Base-by-base conservation (phyloP, 2,329 filamentous ascomycete species). In the Neonectria faginata region DNA sequence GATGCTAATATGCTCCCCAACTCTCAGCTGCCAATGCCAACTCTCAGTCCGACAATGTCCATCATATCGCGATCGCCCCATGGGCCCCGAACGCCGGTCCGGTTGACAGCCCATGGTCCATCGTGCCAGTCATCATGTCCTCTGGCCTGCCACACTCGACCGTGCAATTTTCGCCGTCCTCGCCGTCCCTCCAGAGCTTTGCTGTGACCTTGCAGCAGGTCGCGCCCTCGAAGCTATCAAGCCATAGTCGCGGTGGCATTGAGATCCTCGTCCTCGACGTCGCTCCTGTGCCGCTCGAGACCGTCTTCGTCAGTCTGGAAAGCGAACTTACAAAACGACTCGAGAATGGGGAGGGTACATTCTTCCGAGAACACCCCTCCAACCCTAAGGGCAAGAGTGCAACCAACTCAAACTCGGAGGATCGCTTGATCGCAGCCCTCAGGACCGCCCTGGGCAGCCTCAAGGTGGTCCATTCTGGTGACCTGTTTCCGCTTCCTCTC, bases 221-320 rank as follows among this genome's bases (percentile, higher is more conserved):
- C 29, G 89, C 93, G 25, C 91, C 92, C 12, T 92, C 92, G 61
- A 93, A 92, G 76, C 85, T 93, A 50, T 86, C 89, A 27, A 88
- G 88, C 68, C 89, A 91, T 72, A 89, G 90, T 70, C 90, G 93
- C 71, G 88, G 89, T 67, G 89, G 92, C 9, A 91, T 97, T 68
- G 94, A 97, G 78, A 91, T 98, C 67, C 85, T 93, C 62, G 86
- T 97, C 27, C 83, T 97, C 62, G 92, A 97, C 75, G 92, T 96
- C 8, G 86, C 90, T 9, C 92, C 95, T 2, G 80, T 98, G 27
- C 86, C 90, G 2, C 82, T 98, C 27, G 93, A 97, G 65, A 93
- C 92, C 0, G 87, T 98, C 16, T 97, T 93, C 76, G 92, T 98
- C 62, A 93, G 88, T 54, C 84, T 97, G 7, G 94, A 97, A 75